A percentile compares a stretch with the other conserved stretches of the same genome.
phyloP scores from a whole-genome alignment of 306 rosid species.

The Calophaca sinica region DNA sequence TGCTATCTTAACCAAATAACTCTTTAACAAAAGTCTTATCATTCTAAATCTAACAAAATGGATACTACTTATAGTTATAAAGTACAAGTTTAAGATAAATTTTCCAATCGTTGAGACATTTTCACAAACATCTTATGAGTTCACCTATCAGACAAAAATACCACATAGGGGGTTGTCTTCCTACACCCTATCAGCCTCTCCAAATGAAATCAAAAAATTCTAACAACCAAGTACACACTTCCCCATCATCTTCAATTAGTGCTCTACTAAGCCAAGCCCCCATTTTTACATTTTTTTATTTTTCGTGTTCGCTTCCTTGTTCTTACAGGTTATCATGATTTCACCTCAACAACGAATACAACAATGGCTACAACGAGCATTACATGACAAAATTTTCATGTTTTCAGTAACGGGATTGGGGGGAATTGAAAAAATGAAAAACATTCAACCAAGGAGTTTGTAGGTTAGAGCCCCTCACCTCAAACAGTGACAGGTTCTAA shows the following conservation, averaged over 20 bases:
- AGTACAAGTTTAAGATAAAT: background rate
- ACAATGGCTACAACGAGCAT: background rate
- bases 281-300: background rate
- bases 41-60: background rate
- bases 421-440: background rate
- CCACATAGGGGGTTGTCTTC: background rate
- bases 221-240: background rate
- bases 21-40: background rate
- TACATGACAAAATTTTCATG: background rate
- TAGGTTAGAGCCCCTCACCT: background rate
- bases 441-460: background rate
- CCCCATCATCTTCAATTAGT: background rate
- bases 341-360: background rate
- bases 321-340: background rate
- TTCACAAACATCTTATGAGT: constrained; percentile 20
- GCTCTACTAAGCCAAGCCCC: background rate
- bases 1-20: background rate
- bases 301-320: background rate
- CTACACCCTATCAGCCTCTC: background rate
- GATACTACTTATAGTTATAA: background rate
- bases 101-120: constrained; percentile 1
- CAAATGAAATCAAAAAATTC: background rate
- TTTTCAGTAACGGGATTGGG: background rate
- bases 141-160: background rate
- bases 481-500: background rate